Percentiles rank a stretch among this genome's conserved stretches.
These are phyloP conservation scores for Talaromyces rugulosus DNA, from an alignment of 2,329 filamentous ascomycete species.

Conservation along the genomic window DNA sequence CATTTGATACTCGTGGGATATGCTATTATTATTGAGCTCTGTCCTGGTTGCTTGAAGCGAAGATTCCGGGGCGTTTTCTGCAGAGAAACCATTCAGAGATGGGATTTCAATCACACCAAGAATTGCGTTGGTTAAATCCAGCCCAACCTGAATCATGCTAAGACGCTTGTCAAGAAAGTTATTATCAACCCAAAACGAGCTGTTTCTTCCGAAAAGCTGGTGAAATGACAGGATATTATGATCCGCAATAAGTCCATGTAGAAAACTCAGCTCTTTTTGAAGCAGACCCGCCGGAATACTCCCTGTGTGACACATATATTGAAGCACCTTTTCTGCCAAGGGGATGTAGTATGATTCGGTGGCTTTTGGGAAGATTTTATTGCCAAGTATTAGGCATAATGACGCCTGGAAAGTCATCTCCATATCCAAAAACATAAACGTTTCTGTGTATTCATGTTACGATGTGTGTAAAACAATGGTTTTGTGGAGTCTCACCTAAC, in stretches of 20 bases:
- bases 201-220: neutral
- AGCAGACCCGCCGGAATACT: slow-evolving; percentile 6
- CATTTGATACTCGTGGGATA: neutral
- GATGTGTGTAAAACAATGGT: neutral
- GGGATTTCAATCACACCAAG: neutral
- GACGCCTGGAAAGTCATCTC: slow-evolving; percentile 5
- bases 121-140: neutral
- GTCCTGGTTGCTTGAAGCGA: neutral
- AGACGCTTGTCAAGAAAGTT: neutral
- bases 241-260: neutral
- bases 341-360: neutral
- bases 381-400: neutral
- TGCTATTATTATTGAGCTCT: neutral
- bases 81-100: neutral
- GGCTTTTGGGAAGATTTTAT: neutral
- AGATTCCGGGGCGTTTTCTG: neutral
- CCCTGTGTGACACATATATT: slow-evolving; percentile 6
- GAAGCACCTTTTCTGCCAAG: slow-evolving; percentile 1
- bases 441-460: slow-evolving; percentile 3
- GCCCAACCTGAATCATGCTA: neutral
- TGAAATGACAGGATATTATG: neutral
- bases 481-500: neutral
- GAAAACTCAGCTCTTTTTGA: slow-evolving; percentile 1
- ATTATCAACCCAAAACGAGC: too few species aligned
- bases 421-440: slow-evolving; percentile 4